Base-by-base conservation (phyloP, 1,284 basidiomycete genomes). In the Rhodofomes roseus region DNA sequence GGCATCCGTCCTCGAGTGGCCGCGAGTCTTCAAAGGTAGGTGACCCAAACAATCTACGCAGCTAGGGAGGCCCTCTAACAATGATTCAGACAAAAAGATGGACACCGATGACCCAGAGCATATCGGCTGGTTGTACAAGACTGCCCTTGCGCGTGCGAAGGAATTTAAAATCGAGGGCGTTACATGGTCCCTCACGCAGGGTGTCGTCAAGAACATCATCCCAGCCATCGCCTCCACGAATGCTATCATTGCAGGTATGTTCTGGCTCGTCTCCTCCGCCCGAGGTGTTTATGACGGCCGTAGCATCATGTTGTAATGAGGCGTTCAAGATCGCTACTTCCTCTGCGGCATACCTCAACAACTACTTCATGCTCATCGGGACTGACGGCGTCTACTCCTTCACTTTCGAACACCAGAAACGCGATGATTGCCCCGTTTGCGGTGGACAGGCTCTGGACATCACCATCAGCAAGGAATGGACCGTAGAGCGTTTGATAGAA, bases 1-100 rank as follows among this genome's bases (percentile, higher is more conserved):
- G 96, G 97, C 97, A 0, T 96, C 93, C 52, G 96, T 99, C n/a
- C 80, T 99, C 37, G 96, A 99, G 75, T 99, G 97, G 97, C 96
- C 96, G 4, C 86, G 87, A 37, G 86, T 95, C 1, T 89, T 92
- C 67, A 92, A 90, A 73, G 93, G 95, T 94, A 58, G 59, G 78
- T 11, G 37, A 39, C 31, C 31, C 31, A 5, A 5, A 11, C 11
- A 4, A 11, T 11, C 31, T 5, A 34, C 11, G 31, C 11, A 34
- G 31, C 31, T 11, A 34, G 5, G 31, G 31, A 34, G 31, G 31
- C 31, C 31, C 31, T 5, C 6, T 11, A 23, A 22, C 14, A 44
- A 37, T 52, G 37, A 31, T 68, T 8, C 34, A 96, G 95, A 96
- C 71, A 91, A 93, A 78, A 97, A 96, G 74, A 80, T 97, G 67